These are phyloP conservation scores for Astrothelium macrocarpum DNA, from an alignment of 495 filamentous ascomycete genomes.

Conservation along the genomic window DNA sequence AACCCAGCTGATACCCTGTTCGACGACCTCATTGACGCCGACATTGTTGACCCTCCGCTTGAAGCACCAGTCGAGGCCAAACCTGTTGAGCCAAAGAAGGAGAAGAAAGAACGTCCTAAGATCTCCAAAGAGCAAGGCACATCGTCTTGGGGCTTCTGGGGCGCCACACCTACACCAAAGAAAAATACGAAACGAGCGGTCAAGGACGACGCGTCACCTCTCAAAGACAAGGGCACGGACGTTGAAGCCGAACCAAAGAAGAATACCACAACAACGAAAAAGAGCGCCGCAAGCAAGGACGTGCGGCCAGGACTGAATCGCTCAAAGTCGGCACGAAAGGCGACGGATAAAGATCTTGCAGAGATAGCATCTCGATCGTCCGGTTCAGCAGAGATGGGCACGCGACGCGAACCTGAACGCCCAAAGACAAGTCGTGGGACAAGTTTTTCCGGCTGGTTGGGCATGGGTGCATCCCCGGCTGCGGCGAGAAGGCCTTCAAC, in stretches of 20 bases:
- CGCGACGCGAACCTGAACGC: slow-evolving; percentile 22
- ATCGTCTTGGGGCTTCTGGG: slow-evolving; percentile 53
- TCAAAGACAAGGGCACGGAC: slow-evolving; percentile 15
- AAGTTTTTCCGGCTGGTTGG: slow-evolving; percentile 44
- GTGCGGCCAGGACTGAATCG: slow-evolving; percentile 32
- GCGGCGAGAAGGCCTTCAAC: slow-evolving; percentile 40
- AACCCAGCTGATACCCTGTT: background rate
- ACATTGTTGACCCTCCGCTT: background rate
- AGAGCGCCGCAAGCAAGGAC: slow-evolving; percentile 16
- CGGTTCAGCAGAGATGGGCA: slow-evolving; percentile 45
- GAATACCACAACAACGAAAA: slow-evolving; percentile 8
- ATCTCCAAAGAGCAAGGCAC: slow-evolving; percentile 40
- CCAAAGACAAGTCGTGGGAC: slow-evolving; percentile 37
- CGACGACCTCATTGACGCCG: slow-evolving; percentile 2
- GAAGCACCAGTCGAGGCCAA: background rate
- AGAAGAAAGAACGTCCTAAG: slow-evolving; percentile 51
- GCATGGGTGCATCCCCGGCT: slow-evolving; percentile 35
- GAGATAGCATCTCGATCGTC: slow-evolving; percentile 45
- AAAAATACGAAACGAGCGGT: slow-evolving; percentile 32
- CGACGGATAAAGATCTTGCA: slow-evolving; percentile 40
- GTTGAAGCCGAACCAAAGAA: slow-evolving; percentile 12
- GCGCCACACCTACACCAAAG: slow-evolving; percentile 36
- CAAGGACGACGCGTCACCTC: slow-evolving; percentile 15
- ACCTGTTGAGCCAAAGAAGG: slow-evolving; percentile 11
- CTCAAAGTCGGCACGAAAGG: slow-evolving; percentile 45